A percentile compares a stretch with the other conserved stretches of the same genome.
phyloP scores from a whole-genome alignment of 176 grass and related monocot species.

The Oryza australiensis region DNA sequence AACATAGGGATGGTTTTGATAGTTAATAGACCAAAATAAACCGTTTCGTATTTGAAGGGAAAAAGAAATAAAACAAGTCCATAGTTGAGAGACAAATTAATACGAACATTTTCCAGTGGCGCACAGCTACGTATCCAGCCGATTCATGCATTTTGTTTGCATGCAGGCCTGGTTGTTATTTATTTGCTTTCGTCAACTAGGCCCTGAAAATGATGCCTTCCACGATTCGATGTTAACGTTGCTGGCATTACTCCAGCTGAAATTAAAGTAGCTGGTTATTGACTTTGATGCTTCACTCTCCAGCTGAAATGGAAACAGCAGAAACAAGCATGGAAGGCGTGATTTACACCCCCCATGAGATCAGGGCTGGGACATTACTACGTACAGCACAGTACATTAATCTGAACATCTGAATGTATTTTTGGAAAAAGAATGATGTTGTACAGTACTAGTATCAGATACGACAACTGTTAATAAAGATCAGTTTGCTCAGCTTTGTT shows the following conservation, averaged over 20 bases:
- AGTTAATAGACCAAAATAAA: too few species aligned
- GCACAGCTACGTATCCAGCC: background rate
- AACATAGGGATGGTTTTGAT: too few species aligned
- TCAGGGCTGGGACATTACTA: background rate
- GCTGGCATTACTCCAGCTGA: slow-evolving; percentile 9
- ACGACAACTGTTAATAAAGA: background rate
- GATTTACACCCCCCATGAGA: background rate
- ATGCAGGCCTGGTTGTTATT: background rate
- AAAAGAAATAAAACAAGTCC: too few species aligned
- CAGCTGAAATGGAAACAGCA: background rate
- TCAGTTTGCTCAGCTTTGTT: background rate
- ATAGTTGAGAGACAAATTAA: too few species aligned
- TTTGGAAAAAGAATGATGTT: background rate
- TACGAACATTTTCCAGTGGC: too few species aligned
- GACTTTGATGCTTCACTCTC: background rate
- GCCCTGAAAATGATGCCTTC: background rate
- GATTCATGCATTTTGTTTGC: background rate
- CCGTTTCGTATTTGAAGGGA: too few species aligned
- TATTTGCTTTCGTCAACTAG: background rate
- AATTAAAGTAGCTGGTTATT: background rate
- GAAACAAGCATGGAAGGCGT: background rate
- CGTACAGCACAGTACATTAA: background rate
- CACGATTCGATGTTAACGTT: slow-evolving; percentile 9
- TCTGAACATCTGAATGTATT: background rate
- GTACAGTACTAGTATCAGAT: background rate